A percentile compares a stretch with the other conserved stretches of the same genome.
phyloP scores from a whole-genome alignment of 257 asterid species.

The Solanum bulbocastanum region DNA sequence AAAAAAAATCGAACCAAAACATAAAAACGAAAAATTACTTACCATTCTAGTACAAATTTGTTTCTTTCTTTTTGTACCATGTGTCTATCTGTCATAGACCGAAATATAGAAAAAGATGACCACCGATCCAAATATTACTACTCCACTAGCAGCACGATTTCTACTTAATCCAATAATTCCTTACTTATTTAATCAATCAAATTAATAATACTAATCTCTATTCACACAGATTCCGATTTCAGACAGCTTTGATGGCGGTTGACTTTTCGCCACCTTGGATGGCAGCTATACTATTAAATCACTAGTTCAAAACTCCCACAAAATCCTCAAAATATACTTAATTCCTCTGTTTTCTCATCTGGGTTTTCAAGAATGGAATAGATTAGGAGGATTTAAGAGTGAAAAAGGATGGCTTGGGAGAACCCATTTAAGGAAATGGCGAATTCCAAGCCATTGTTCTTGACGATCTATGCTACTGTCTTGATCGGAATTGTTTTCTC shows the following conservation, averaged over 20 bases:
- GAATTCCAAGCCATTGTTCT: constrained; percentile 71
- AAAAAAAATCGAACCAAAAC: too few relatives aligned
- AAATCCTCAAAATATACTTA: background rate
- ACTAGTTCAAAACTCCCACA: background rate
- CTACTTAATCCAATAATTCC: background rate
- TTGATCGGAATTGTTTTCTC: constrained; percentile 63
- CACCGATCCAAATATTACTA: background rate
- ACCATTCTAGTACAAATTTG: background rate
- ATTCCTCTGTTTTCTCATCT: background rate
- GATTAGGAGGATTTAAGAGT: background rate
- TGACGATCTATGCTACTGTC: constrained; percentile 77
- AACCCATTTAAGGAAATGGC: constrained; percentile 56
- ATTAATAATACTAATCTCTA: background rate
- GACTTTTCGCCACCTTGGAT: background rate
- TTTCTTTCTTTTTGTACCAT: too few relatives aligned
- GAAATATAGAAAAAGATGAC: background rate
- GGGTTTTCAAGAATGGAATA: background rate
- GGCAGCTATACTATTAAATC: background rate
- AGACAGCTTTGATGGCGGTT: background rate
- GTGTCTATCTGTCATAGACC: too few relatives aligned
- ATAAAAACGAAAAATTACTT: too few relatives aligned
- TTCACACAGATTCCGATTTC: background rate
- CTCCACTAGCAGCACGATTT: background rate
- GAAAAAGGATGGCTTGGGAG: constrained; percentile 14
- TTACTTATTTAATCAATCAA: background rate